phyloP scores from a whole-genome alignment of 306 rosid species.

The Pyrus pyrifolia region DNA sequence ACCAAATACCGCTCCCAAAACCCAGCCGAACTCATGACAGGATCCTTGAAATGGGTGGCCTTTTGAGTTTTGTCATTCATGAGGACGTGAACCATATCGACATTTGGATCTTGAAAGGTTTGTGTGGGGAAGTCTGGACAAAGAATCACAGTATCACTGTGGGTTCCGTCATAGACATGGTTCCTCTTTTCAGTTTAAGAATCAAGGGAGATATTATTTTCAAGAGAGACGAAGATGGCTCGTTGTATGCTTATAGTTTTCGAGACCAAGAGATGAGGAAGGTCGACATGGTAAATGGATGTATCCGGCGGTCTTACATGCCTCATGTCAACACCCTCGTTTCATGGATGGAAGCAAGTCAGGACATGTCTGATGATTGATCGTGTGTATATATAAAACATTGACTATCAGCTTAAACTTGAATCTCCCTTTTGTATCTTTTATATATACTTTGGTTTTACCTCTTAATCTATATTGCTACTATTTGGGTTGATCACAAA shows the following conservation, averaged over 20 bases:
- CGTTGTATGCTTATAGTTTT: conserved; percentile 32
- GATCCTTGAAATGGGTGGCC: conserved; percentile 31
- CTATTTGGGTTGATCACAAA: too few relatives aligned
- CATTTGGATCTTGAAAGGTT: conserved; percentile 38
- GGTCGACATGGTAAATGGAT: conserved; percentile 3
- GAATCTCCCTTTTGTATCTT: too few relatives aligned
- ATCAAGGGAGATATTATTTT: conserved; percentile 38
- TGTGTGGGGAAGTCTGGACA: conserved; percentile 36
- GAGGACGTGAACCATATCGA: conserved; percentile 24
- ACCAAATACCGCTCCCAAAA: conserved; percentile 28
- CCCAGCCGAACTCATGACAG: conserved; percentile 21
- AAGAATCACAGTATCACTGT: conserved; percentile 34
- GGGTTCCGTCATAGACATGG: conserved; percentile 33
- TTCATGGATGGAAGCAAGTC: conserved; percentile 22
- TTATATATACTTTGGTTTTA: too few relatives aligned
- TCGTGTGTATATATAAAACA: too few relatives aligned
- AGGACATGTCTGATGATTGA: too few relatives aligned
- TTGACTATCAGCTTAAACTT: too few relatives aligned
- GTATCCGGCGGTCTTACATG: background rate
- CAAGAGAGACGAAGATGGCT: conserved; percentile 25
- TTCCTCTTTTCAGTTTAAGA: conserved; percentile 34
- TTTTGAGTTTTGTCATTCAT: conserved; percentile 29
- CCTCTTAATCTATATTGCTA: too few relatives aligned
- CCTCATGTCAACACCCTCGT: conserved; percentile 48
- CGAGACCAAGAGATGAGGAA: conserved; percentile 21